Conservation (phyloP, 495 filamentous ascomycete species). For the Neurospora cerealis region DNA sequence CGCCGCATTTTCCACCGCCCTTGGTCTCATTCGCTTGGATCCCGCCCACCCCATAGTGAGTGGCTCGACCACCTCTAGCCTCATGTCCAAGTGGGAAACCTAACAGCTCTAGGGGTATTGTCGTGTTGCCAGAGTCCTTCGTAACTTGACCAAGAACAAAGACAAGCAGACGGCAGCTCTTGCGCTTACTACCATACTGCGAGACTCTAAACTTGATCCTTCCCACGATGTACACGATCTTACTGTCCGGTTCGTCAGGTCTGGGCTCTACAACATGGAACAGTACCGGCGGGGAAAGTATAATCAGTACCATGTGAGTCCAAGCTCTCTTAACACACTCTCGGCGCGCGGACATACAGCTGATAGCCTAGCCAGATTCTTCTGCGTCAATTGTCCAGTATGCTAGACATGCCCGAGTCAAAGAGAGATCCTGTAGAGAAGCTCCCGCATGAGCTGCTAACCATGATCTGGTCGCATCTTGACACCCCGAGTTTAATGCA, state of each 20-base stretch:
- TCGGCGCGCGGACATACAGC: background rate
- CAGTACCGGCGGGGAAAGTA: constrained; percentile 2
- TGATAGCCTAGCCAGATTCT: constrained; percentile 1
- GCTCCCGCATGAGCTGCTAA: constrained; percentile 15
- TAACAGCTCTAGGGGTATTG: constrained; percentile 18
- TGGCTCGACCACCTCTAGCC: background rate
- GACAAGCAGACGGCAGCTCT: background rate
- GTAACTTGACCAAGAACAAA: constrained; percentile 3
- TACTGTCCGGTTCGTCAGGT: constrained; percentile 7
- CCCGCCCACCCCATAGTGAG: constrained; percentile 10
- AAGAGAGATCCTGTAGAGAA: constrained; percentile 12
- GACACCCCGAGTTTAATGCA: constrained; percentile 7
- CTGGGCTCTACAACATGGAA: constrained; percentile 6
- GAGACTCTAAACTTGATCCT: background rate
- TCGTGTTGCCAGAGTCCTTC: constrained; percentile 15
- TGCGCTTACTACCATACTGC: constrained; percentile 4
- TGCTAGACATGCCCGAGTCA: constrained; percentile 4
- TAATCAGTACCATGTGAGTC: constrained; percentile 10
- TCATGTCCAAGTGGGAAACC: background rate
- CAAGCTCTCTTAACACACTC: background rate
- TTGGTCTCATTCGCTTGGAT: constrained; percentile 16
- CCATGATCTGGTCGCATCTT: constrained; percentile 14
- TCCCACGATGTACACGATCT: constrained; percentile 1
- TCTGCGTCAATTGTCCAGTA: constrained; percentile 15
- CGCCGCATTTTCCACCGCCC: constrained; percentile 16